These are phyloP conservation scores for Saturnispora kantuleensis DNA, from an alignment of 805 yeast genomes.

Conservation along the genomic window DNA sequence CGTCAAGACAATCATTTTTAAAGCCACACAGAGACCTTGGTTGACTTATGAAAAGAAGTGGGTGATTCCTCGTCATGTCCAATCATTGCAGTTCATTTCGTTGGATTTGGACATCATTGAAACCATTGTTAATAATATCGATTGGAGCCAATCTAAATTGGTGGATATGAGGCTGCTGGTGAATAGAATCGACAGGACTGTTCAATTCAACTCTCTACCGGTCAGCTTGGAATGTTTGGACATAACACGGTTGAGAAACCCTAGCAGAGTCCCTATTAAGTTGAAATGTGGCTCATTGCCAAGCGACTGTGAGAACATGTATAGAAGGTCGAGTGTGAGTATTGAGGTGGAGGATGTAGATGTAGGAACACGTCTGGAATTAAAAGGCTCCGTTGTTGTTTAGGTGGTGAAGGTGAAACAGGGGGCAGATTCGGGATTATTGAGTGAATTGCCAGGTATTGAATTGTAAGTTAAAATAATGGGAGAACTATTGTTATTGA, in stretches of 20 bases:
- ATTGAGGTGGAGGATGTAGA: no score
- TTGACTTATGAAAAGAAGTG: background rate
- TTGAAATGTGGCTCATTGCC: background rate
- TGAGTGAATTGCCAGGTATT: no score
- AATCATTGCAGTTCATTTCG: slow-evolving; percentile 4
- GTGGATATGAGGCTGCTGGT: slow-evolving; percentile 2
- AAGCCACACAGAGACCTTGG: background rate
- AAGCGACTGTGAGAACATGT: background rate
- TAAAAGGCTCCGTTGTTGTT: no score
- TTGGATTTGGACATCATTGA: slow-evolving; percentile 4
- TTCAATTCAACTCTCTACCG: slow-evolving; percentile 2
- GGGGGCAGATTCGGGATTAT: no score
- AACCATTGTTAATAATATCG: slow-evolving; percentile 1
- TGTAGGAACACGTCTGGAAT: no score
- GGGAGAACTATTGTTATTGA: no score
- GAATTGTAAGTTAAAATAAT: no score
- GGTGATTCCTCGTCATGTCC: background rate
- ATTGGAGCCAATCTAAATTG: slow-evolving; percentile 1
- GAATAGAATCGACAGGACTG: background rate
- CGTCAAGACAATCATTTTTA: slow-evolving; percentile 3
- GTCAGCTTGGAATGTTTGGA: slow-evolving; percentile 4
- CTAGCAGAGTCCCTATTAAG: background rate
- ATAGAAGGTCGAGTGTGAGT: no score
- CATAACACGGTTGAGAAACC: slow-evolving; percentile 1
- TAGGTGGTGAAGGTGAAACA: no score